Base-by-base conservation (phyloP, 306 rosid genomes). In the Medicago lupulina region DNA sequence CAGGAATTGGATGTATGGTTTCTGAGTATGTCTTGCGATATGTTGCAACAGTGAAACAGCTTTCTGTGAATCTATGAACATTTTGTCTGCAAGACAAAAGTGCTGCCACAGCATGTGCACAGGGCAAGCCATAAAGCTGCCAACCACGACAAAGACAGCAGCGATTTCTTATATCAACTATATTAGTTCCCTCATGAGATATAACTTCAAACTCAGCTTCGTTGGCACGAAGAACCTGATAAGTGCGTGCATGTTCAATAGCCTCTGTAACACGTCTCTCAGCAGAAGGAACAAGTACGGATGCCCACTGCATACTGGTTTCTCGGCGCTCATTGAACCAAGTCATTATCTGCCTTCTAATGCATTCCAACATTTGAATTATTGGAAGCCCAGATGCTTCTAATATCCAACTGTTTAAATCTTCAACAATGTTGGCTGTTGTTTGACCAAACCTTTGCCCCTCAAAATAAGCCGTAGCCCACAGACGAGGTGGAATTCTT, bases 381-480 rank as follows among this genome's bases (percentile, higher is more conserved):
- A 90, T 88, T 3, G 96, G 96, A 60, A 88, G 89, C 21, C 91
- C 96, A 0, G 91, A 90, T 9, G 93, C 93, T 46, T 90, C 93
- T 59, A 73, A 74, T 66, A 90, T 88, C 91, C 88, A 83, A 38
- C 80, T 60, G 49, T 86, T 88, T 23, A 88, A 60, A 2, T 88
- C 78, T 83, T 90, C 93, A 17, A 76, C 83, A 19, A 86, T 58
- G 44, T 90, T 90, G 18, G 91, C 93, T 4, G 96, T 85, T 81
- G 82, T 14, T 44, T 88, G 89, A 54, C 96, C 93, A 53, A 88
- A 85, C 58, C 96, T 69, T 3, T 85, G 85, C 28, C 96, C 96
- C 79, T 90, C 96, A 80, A 90, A 90, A 63, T 90, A 88, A 46
- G 93, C 88, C 7, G 91, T 85, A 23, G 93, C 96, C 96, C 96